A percentile compares a stretch with the other conserved stretches of the same genome.
Evolutionary conservation across 192 early-diverging fungal genomes (phyloP).

Genomic region (Dissophora ornata): DNA sequence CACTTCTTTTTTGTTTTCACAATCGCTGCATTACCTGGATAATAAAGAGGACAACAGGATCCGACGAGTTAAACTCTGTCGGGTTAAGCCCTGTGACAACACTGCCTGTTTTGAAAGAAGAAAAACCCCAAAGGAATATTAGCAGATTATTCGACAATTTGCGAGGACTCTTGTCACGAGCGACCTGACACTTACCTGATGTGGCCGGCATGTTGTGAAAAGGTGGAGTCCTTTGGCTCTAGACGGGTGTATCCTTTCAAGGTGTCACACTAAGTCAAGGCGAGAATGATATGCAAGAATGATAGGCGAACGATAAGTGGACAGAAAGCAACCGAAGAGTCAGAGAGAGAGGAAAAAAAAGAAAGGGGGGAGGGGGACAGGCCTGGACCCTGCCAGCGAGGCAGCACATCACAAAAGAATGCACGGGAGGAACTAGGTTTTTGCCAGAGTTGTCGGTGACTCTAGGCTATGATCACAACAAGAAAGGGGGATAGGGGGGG

Average conservation of each 20-base stretch:
- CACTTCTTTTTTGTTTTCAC: neutral
- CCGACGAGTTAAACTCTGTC: slow-evolving; percentile 55
- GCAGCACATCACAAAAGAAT: too few species aligned
- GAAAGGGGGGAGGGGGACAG: too few species aligned
- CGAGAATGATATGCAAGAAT: too few species aligned
- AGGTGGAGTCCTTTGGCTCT: neutral
- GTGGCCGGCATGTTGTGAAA: neutral
- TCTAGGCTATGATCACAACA: neutral
- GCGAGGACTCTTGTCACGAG: too few species aligned
- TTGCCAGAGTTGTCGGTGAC: too few species aligned
- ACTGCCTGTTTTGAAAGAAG: slow-evolving; percentile 35
- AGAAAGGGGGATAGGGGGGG: neutral
- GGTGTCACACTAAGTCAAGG: too few species aligned
- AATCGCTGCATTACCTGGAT: slow-evolving; percentile 67
- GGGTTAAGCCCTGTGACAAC: slow-evolving; percentile 77
- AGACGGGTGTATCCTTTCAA: neutral
- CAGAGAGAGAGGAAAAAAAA: too few species aligned
- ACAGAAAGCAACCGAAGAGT: too few species aligned
- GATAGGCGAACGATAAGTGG: too few species aligned
- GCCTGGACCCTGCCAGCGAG: too few species aligned
- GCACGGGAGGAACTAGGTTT: neutral
- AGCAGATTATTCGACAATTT: neutral
- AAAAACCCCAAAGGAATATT: neutral
- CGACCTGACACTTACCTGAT: slow-evolving; percentile 1
- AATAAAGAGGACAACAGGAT: slow-evolving; percentile 81